Evolutionary conservation across 2,329 filamentous ascomycete genomes (phyloP).

Genomic region (Emergomyces orientalis): DNA sequence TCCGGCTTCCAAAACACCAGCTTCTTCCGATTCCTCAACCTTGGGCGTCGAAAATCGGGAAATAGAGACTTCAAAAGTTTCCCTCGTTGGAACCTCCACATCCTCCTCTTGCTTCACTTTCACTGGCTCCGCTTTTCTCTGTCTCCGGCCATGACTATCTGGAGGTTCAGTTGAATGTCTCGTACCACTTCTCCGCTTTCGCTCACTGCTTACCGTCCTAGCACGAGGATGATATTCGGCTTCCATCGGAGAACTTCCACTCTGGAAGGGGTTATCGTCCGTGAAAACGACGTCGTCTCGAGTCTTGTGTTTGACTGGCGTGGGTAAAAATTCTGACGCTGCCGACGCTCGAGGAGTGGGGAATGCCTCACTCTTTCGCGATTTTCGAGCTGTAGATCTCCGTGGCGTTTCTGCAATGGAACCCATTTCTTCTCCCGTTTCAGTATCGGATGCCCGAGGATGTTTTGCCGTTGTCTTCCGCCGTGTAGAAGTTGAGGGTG

Average conservation of each 20-base stretch:
- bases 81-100: slow-evolving; percentile 46
- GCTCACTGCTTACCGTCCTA: slow-evolving; percentile 22
- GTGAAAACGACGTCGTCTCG: slow-evolving; percentile 60
- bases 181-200: slow-evolving; percentile 46
- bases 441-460: slow-evolving; percentile 45
- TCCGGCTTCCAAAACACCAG: slow-evolving; percentile 59
- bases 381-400: slow-evolving; percentile 43
- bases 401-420: slow-evolving; percentile 25
- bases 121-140: slow-evolving; percentile 23
- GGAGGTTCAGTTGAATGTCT: slow-evolving; percentile 30
- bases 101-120: slow-evolving; percentile 44
- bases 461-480: slow-evolving; percentile 44
- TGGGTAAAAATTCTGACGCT: slow-evolving; percentile 25
- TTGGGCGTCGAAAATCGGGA: slow-evolving; percentile 31
- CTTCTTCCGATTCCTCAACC: slow-evolving; percentile 34
- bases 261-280: slow-evolving; percentile 87
- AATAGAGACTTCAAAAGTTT: slow-evolving; percentile 51
- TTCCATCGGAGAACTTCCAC: slow-evolving; percentile 61
- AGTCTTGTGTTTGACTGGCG: slow-evolving; percentile 37
- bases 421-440: slow-evolving; percentile 39
- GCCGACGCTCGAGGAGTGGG: slow-evolving; percentile 21
- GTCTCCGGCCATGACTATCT: slow-evolving; percentile 12
- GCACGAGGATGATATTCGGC: slow-evolving; percentile 37
- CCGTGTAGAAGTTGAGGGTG: slow-evolving; percentile 41
- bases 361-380: slow-evolving; percentile 41